Conservation (phyloP, 345 rosid species). For the Kandelia obovata region DNA sequence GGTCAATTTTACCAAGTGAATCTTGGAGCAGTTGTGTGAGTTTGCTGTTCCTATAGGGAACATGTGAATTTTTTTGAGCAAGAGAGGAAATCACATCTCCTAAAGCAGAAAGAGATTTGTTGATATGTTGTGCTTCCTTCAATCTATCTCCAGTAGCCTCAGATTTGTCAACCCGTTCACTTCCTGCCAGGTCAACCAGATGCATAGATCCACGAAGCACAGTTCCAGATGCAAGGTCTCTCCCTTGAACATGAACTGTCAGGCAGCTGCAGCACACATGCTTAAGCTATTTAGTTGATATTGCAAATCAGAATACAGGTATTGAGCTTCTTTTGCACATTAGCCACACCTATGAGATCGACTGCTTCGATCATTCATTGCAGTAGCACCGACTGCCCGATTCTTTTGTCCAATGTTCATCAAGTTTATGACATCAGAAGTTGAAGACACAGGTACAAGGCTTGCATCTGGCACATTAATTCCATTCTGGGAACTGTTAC, state of each 20-base stretch:
- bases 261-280: slow-evolving; percentile 27
- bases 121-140: slow-evolving; percentile 37
- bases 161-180: slow-evolving; percentile 33
- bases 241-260: slow-evolving; percentile 35
- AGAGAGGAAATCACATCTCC: slow-evolving; percentile 37
- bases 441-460: slow-evolving; percentile 24
- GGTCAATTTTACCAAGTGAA: slow-evolving; percentile 27
- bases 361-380: slow-evolving; percentile 35
- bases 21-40: slow-evolving; percentile 38
- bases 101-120: slow-evolving; percentile 34
- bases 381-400: slow-evolving; percentile 33
- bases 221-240: slow-evolving; percentile 27
- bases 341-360: slow-evolving; percentile 28
- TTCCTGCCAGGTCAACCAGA: slow-evolving; percentile 35
- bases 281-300: neutral
- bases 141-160: slow-evolving; percentile 34
- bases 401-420: slow-evolving; percentile 30
- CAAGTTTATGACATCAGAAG: slow-evolving; percentile 27
- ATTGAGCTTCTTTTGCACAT: neutral
- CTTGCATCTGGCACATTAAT: slow-evolving; percentile 33
- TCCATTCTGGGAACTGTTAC: slow-evolving; percentile 35
- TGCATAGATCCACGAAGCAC: slow-evolving; percentile 34
- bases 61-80: slow-evolving; percentile 26
- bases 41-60: slow-evolving; percentile 37
- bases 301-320: neutral